phyloP scores from a whole-genome alignment of 2,329 filamentous ascomycete species.

The Epichloe bromicola region DNA sequence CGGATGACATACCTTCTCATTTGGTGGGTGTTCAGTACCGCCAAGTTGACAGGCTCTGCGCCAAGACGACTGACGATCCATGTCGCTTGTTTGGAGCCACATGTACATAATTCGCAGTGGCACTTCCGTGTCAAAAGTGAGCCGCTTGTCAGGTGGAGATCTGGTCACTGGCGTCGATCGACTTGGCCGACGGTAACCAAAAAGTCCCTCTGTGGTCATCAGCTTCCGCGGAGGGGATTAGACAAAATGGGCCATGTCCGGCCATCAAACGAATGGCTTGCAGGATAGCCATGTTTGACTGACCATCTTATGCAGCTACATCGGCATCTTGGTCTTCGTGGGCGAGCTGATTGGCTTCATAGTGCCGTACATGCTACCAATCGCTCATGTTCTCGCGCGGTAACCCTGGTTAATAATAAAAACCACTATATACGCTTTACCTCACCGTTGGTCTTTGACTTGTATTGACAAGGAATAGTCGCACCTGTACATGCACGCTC shows the following conservation, averaged over 20 bases:
- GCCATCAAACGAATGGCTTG: background rate
- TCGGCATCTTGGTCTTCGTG: background rate
- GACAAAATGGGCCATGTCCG: background rate
- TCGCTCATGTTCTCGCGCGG: background rate
- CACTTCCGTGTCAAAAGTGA: background rate
- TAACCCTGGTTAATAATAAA: background rate
- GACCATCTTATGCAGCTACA: background rate
- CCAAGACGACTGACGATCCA: background rate
- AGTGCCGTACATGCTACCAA: background rate
- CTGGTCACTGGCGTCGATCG: background rate
- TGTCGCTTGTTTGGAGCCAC: background rate
- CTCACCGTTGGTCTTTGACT: background rate
- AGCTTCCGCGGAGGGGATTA: background rate
- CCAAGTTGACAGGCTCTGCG: background rate
- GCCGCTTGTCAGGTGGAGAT: background rate
- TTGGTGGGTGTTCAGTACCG: background rate
- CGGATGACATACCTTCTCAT: slow-evolving; percentile 1
- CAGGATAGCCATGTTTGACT: background rate
- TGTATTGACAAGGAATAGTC: background rate
- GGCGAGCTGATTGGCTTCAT: slow-evolving; percentile 1
- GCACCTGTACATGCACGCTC: background rate
- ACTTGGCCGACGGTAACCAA: background rate
- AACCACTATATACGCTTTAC: slow-evolving; percentile 1
- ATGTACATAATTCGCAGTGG: background rate
- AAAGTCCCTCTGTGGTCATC: background rate